phyloP scores from a whole-genome alignment of 345 rosid species.

The Lepidium sativum region DNA sequence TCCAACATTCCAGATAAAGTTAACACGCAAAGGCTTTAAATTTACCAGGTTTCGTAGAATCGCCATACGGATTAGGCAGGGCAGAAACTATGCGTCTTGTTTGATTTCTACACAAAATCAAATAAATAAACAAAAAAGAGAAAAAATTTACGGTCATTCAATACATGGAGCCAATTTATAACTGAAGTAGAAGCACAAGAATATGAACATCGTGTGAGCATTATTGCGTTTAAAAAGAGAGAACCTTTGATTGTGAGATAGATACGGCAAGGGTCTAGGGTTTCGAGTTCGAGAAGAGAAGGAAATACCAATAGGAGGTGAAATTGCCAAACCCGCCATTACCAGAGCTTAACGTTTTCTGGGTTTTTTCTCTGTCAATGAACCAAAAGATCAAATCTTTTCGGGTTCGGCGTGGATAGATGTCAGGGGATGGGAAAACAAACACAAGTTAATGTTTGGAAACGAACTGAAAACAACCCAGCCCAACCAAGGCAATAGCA shows the following conservation, averaged over 20 bases:
- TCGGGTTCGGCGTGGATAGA: conserved; percentile 22
- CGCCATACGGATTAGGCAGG: conserved; percentile 33
- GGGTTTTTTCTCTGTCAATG: not conserved
- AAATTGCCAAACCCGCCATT: conserved; percentile 46
- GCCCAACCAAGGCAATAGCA: not conserved
- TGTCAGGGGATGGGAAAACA: conserved; percentile 11
- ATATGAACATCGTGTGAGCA: not conserved
- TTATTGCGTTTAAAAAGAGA: not conserved
- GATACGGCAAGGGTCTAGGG: conserved; percentile 17
- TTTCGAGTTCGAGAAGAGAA: conserved; percentile 23
- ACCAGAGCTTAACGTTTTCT: conserved; percentile 12
- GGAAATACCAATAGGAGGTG: conserved; percentile 29
- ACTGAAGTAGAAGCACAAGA: not conserved
- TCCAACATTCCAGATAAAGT: not conserved
- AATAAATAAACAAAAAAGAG: not conserved
- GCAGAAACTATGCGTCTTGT: conserved; percentile 31
- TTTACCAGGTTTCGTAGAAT: conserved; percentile 30
- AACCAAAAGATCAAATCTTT: not conserved
- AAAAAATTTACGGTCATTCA: not conserved
- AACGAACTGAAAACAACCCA: conserved; percentile 7
- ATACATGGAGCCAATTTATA: not conserved
- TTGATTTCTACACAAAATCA: conserved; percentile 27
- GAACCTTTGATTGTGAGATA: conserved; percentile 34
- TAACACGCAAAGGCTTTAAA: not conserved
- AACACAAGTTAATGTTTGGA: conserved; percentile 17